These are phyloP conservation scores for Oryza meyeriana DNA, from an alignment of 176 grass and related monocot species.

Conservation along the genomic window DNA sequence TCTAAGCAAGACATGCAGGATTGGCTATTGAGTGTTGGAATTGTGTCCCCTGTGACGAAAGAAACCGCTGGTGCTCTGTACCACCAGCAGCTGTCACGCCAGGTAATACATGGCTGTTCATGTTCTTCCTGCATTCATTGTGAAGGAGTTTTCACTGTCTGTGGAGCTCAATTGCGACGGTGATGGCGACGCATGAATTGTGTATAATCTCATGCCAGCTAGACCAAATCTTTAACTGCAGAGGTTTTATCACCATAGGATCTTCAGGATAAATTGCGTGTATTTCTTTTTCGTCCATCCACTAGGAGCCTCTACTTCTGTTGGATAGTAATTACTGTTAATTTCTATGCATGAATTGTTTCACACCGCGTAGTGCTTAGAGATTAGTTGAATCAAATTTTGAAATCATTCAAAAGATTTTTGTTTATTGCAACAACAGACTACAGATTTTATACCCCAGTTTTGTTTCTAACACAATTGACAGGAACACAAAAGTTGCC, in stretches of 20 bases:
- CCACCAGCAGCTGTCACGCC: conserved; percentile 87
- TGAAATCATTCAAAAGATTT: not conserved
- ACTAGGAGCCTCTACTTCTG: not conserved
- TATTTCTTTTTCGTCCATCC: not conserved
- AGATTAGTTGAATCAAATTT: not conserved
- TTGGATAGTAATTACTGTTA: not conserved
- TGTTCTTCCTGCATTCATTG: conserved; percentile 7
- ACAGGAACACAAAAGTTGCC: not conserved
- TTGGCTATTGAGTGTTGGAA: conserved; percentile 89
- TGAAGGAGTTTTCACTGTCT: not conserved
- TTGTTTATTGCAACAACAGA: not conserved
- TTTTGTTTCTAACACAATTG: not conserved
- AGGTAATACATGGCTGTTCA: conserved; percentile 48
- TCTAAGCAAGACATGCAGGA: conserved; percentile 99
- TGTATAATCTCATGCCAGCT: not conserved
- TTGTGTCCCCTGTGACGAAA: conserved; percentile 92
- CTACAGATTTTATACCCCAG: not conserved
- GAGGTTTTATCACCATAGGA: not conserved
- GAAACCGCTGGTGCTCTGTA: conserved; percentile 97
- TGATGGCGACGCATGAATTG: not conserved
- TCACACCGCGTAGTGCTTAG: conserved; percentile 3
- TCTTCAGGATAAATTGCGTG: not conserved
- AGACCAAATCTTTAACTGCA: not conserved
- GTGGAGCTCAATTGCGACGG: not conserved
- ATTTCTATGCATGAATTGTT: conserved; percentile 7